Evolutionary conservation across 108 stramenopile species (phyloP).

Genomic region (Skeletonema grethae): DNA sequence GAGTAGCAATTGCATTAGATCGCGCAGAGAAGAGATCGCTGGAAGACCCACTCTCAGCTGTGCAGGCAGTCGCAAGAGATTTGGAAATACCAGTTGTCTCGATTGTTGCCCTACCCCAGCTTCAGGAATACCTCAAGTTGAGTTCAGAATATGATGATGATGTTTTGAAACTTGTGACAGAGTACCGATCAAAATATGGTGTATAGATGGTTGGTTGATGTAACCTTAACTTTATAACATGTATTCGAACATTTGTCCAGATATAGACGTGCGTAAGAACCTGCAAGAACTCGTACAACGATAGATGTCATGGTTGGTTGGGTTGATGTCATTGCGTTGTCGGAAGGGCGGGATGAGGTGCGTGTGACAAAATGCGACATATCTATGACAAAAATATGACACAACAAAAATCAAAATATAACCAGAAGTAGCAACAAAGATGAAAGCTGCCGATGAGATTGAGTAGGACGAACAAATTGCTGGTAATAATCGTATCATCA

Average conservation of each 20-base stretch:
- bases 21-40: slow-evolving; percentile 90
- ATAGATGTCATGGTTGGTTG: too few relatives aligned
- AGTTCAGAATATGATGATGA: slow-evolving; percentile 66
- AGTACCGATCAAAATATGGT: slow-evolving; percentile 80
- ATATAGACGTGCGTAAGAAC: too few relatives aligned
- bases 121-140: slow-evolving; percentile 71
- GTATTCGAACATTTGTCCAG: neutral
- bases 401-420: too few relatives aligned
- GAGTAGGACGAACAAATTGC: neutral
- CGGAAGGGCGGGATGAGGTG: too few relatives aligned
- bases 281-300: too few relatives aligned
- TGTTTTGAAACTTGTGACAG: slow-evolving; percentile 58
- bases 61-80: slow-evolving; percentile 89
- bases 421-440: too few relatives aligned
- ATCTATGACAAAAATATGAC: too few relatives aligned
- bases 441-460: neutral
- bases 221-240: neutral
- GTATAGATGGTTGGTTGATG: slow-evolving; percentile 45
- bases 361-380: too few relatives aligned
- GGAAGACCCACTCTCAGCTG: slow-evolving; percentile 84
- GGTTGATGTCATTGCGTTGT: too few relatives aligned
- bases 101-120: slow-evolving; percentile 86
- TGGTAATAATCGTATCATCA: neutral
- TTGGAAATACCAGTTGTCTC: slow-evolving; percentile 86
- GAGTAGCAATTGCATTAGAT: slow-evolving; percentile 95